Evolutionary conservation across 1,284 basidiomycete species (phyloP).

Genomic region (Rhodotorula sp.): DNA sequence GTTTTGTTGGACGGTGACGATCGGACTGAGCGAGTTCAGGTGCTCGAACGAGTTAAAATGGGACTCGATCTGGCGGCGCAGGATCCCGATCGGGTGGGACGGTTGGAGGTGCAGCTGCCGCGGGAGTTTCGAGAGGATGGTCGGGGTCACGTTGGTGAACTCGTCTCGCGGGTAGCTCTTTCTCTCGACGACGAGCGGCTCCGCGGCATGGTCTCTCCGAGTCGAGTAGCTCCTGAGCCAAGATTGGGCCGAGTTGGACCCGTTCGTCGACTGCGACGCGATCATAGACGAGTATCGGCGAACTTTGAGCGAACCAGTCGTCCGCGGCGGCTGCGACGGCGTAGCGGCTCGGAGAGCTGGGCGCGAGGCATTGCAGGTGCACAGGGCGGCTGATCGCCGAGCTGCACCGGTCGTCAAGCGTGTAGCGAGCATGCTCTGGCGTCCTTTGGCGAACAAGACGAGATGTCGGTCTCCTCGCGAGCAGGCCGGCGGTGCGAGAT

Average conservation of each 20-base stretch:
- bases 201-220: background rate
- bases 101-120: constrained; percentile 71
- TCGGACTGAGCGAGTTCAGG: constrained; percentile 63
- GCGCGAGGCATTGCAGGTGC: background rate
- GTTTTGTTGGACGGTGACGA: constrained; percentile 88
- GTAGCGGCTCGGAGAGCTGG: too few relatives aligned
- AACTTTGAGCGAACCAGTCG: too few relatives aligned
- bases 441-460: too few relatives aligned
- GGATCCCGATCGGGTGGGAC: constrained; percentile 80
- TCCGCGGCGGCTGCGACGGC: too few relatives aligned
- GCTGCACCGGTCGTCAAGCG: too few relatives aligned
- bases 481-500: too few relatives aligned
- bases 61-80: constrained; percentile 78
- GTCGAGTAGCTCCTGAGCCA: constrained; percentile 8
- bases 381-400: background rate
- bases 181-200: constrained; percentile 19
- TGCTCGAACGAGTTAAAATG: constrained; percentile 72
- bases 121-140: constrained; percentile 73
- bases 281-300: too few relatives aligned
- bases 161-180: constrained; percentile 64
- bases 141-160: constrained; percentile 78
- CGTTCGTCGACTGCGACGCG: too few relatives aligned
- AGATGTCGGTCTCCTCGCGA: too few relatives aligned
- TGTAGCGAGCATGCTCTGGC: too few relatives aligned
- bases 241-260: background rate